phyloP scores from a whole-genome alignment of 169 alveolate genomes.

The Eimeria sp. region DNA sequence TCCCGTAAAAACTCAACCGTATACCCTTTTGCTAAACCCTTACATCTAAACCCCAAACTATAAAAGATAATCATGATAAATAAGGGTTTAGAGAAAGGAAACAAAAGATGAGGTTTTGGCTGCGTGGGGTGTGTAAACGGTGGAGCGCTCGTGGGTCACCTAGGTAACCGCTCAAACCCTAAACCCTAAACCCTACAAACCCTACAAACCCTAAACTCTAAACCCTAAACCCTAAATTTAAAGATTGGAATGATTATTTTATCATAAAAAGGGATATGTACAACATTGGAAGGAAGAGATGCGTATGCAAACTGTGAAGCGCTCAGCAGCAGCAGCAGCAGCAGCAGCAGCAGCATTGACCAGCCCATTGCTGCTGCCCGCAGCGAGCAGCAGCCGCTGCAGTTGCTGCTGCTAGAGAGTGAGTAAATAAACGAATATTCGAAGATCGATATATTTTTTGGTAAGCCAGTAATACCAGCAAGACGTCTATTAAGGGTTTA shows the following conservation, averaged over 20 bases:
- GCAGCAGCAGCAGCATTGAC: slow-evolving; percentile 29
- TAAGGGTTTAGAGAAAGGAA: too few species aligned
- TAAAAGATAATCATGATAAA: too few species aligned
- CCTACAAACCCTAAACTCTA: slow-evolving; percentile 5
- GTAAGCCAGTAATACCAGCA: neutral
- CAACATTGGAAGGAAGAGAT: neutral
- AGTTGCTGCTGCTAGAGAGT: neutral
- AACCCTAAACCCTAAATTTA: slow-evolving; percentile 35
- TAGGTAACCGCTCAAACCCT: neutral
- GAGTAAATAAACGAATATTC: neutral
- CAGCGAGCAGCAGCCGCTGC: slow-evolving; percentile 33
- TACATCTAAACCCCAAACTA: too few species aligned
- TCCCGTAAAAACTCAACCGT: too few species aligned
- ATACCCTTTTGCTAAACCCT: too few species aligned
- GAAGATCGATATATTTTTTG: neutral
- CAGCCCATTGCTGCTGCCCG: neutral
- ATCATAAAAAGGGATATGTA: too few species aligned
- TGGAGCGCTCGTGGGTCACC: too few species aligned
- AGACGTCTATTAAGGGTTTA: neutral
- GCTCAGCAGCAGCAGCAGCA: neutral
- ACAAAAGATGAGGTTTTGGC: too few species aligned
- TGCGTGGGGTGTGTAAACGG: too few species aligned
- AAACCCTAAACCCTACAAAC: slow-evolving; percentile 14
- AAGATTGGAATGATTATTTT: too few species aligned
- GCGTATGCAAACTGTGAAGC: neutral